Evolutionary conservation across 768 basidiomycete genomes (phyloP).

Genomic region (Serendipita vermifera): DNA sequence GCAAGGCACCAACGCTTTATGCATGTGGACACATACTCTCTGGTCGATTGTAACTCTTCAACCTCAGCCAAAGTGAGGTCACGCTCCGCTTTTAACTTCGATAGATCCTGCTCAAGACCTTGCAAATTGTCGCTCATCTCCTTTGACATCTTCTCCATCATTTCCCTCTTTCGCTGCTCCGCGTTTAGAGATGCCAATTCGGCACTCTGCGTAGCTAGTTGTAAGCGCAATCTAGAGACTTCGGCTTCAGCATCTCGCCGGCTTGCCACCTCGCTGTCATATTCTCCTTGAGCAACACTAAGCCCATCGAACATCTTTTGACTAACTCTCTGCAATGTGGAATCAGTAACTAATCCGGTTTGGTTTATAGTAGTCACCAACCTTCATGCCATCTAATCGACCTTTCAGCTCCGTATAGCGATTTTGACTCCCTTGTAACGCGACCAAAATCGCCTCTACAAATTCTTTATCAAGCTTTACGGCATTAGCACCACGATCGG

Average conservation of each 20-base stretch:
- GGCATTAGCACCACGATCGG: constrained; percentile 43
- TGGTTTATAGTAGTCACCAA: constrained; percentile 30
- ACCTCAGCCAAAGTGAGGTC: constrained; percentile 89
- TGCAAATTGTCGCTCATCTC: constrained; percentile 66
- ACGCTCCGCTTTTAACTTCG: constrained; percentile 75
- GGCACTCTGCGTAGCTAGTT: constrained; percentile 82
- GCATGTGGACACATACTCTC: constrained; percentile 38
- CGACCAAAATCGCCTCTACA: constrained; percentile 52
- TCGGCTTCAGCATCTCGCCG: constrained; percentile 88
- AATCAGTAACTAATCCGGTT: neutral
- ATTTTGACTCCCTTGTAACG: constrained; percentile 50
- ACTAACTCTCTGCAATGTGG: constrained; percentile 56
- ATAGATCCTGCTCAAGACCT: constrained; percentile 72
- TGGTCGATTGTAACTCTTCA: constrained; percentile 69
- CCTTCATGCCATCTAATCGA: constrained; percentile 80
- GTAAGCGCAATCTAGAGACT: constrained; percentile 68
- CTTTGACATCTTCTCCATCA: constrained; percentile 63
- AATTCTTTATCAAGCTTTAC: constrained; percentile 62
- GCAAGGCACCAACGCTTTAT: neutral
- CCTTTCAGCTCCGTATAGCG: constrained; percentile 53
- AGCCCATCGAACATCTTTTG: constrained; percentile 87
- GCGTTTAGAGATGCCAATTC: constrained; percentile 74
- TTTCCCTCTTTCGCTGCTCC: constrained; percentile 63
- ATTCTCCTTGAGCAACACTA: constrained; percentile 85
- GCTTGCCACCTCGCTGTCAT: constrained; percentile 78